Base-by-base conservation (phyloP, 305 asterid species). In the Solanum hybrid region DNA sequence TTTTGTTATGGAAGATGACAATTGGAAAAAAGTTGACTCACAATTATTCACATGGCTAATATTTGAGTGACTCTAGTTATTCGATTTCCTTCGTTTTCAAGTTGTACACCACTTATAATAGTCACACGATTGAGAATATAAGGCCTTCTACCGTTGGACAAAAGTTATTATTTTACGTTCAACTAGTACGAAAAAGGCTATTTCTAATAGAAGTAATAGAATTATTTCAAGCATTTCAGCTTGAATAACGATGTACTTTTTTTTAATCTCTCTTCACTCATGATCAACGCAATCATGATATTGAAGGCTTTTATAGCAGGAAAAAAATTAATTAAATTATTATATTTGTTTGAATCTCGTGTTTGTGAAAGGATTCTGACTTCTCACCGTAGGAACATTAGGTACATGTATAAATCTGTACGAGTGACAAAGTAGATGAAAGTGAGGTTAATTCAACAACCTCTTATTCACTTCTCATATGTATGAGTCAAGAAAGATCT, bases 91-190 rank as follows among this genome's bases (percentile, higher is more conserved):
- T 85, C 12, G 13, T 31, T 16, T 31, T 85, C n/a, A 57, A 83
- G 11, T 85, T 85, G 6, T 22, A 57, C 18, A 85, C 8, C 46
- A 20, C 88, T 31, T 57, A 24, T 79, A 22, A 36, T 79, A 37
- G 2, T 36, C 33, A 2, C 57, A 36, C 7, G 1, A 36, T 11
- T 22, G 26, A 46, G 18, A n/a, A 78, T 78, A 12, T n/a, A 79
- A 4, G 22, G 0, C 33, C 33, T 3, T 71, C 1, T 0, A 0
- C 4, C 5, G 1, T 71, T 71, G 20, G 0, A 71, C 4, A 71
- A 71, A 71, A 24, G 0, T 2, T 24, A 26, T 69, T 24, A 69
- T 0, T 2, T 11, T 11, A 71, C 8, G 18, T 24, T 71, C 0
- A 71, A 26, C 34, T 24, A 24, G 0, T 69, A 71, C 5, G 5